Base-by-base conservation (phyloP, 78 protist species). In the Tieghemostelium lacteum region DNA sequence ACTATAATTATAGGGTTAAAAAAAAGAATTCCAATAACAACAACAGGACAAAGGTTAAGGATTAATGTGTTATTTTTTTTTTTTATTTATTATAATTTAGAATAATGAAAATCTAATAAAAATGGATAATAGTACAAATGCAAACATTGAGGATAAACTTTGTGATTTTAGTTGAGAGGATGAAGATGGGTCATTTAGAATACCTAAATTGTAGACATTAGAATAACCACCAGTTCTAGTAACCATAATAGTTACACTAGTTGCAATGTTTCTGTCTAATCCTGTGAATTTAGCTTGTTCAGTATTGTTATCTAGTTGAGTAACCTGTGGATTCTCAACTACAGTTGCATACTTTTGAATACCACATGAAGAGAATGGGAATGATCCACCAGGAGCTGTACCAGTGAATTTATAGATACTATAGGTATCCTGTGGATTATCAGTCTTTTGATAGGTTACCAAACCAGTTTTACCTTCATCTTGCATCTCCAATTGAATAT, bases 351-450 rank as follows among this genome's bases (percentile, higher is more conserved):
- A 58, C 5, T 50, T 29, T 69, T 31, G 29, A 69, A 80, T 64
- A 37, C 89, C 89, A 42, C 89, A 80, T 37, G 89, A 50, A 12
- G 75, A 54, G 54, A 80, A 80, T 54, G 67, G 67, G 71, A 80
- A 80, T 12, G 49, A 33, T 34, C 89, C 89, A 20, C 54, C 22
- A 69, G 75, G 89, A 26, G 37, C 22, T 16, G 17, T 39, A 28
- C 89, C 89, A 57, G 19, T 42, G 36, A 40, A 69, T 6, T 26
- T 69, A 26, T 80, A 80, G 39, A 80, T 69, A 19, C 26, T 12
- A 58, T 80, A 80, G 2, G 24, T 69, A 58, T 80, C 89, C 19
- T 57, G 10, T 1, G 57, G 4, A 58, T 69, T 69, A 19, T 52
- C 89, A 24, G 89, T 69, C 26, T 50, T 58, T 22, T 36, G 55